These are phyloP conservation scores for Cryptococcus jaspeensis DNA, from an alignment of 1,284 basidiomycete genomes.

Conservation along the genomic window DNA sequence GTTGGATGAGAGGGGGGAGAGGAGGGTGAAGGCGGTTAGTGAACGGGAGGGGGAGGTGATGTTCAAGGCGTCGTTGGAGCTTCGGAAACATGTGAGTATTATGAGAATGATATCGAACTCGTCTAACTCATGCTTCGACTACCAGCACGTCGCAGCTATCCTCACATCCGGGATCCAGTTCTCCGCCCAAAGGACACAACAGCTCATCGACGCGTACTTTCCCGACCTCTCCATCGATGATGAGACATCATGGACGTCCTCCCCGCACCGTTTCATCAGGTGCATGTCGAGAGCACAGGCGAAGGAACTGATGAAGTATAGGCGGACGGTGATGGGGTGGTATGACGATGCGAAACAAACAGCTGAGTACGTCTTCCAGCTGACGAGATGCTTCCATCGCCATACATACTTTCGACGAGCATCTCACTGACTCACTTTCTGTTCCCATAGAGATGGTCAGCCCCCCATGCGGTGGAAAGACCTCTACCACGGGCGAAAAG, in stretches of 20 bases:
- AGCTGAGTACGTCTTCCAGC: neutral
- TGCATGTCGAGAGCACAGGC: conserved; percentile 13
- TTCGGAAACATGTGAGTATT: conserved; percentile 21
- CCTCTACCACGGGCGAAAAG: too few species aligned
- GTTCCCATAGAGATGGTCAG: neutral
- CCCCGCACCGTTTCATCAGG: conserved; percentile 19
- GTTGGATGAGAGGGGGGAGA: conserved; percentile 15
- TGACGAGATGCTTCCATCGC: neutral
- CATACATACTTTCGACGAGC: neutral
- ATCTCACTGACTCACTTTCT: neutral
- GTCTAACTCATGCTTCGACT: too few species aligned
- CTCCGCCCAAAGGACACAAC: conserved; percentile 4
- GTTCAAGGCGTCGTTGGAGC: conserved; percentile 21
- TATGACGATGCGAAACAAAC: conserved; percentile 11
- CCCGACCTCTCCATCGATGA: conserved; percentile 9
- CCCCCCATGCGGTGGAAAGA: neutral
- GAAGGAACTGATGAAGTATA: conserved; percentile 3
- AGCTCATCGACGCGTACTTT: conserved; percentile 28
- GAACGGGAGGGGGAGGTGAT: conserved; percentile 14
- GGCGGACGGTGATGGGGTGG: conserved; percentile 12
- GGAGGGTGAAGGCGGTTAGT: conserved; percentile 6
- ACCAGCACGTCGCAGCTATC: conserved; percentile 17
- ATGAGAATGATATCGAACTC: too few species aligned
- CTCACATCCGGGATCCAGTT: conserved; percentile 6
- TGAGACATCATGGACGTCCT: neutral